These are phyloP conservation scores for Filosporella fistucella DNA, from an alignment of 495 filamentous ascomycete species.

Conservation along the genomic window DNA sequence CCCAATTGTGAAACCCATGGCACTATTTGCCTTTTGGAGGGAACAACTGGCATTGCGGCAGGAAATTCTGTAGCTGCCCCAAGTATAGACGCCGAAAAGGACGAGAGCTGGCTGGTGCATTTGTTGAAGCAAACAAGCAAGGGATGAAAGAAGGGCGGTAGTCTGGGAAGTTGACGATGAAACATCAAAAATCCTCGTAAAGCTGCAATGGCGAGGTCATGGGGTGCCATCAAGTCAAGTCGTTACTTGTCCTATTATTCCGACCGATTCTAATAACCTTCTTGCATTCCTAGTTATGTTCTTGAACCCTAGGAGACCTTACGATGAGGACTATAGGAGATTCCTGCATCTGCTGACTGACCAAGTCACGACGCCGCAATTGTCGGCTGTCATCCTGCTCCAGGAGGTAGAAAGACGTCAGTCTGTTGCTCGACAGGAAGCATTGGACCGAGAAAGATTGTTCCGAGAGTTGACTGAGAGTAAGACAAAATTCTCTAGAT, in stretches of 20 bases:
- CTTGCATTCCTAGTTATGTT: constrained; percentile 38
- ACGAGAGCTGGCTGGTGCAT: constrained; percentile 48
- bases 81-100: constrained; percentile 52
- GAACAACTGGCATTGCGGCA: constrained; percentile 53
- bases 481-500: constrained; percentile 64
- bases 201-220: constrained; percentile 57
- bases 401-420: constrained; percentile 64
- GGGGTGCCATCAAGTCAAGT: constrained; percentile 53
- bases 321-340: constrained; percentile 40
- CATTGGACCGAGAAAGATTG: constrained; percentile 56
- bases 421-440: constrained; percentile 55
- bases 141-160: constrained; percentile 48
- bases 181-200: constrained; percentile 46
- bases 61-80: constrained; percentile 46
- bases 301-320: constrained; percentile 37
- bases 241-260: constrained; percentile 63
- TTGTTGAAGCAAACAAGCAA: constrained; percentile 51
- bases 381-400: constrained; percentile 65
- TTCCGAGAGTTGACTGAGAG: constrained; percentile 61
- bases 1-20: background rate
- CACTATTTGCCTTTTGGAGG: constrained; percentile 38
- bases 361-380: constrained; percentile 62
- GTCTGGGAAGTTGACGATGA: constrained; percentile 50
- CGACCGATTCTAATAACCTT: constrained; percentile 43
- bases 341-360: constrained; percentile 62